Conservation (phyloP, 495 filamentous ascomycete species). For the Penicillium daleae region DNA sequence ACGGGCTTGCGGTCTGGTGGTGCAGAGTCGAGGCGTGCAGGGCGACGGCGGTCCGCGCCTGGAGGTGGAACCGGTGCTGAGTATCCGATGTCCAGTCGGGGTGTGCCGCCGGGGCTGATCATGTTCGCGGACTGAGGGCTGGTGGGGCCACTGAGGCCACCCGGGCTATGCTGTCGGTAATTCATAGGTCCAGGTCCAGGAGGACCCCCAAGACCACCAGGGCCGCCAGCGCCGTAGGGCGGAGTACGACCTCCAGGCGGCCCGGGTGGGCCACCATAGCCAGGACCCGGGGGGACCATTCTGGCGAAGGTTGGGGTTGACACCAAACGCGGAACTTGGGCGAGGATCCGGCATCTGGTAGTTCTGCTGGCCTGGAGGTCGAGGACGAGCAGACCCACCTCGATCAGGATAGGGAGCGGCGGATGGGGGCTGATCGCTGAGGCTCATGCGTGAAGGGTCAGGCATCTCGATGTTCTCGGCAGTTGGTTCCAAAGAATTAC, state of each 20-base stretch:
- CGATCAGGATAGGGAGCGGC: slow-evolving; percentile 48
- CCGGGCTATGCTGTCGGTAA: slow-evolving; percentile 45
- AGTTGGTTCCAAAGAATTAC: slow-evolving; percentile 54
- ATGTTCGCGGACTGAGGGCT: slow-evolving; percentile 33
- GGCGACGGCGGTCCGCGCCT: slow-evolving; percentile 40
- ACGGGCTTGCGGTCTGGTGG: slow-evolving; percentile 42
- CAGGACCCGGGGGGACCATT: slow-evolving; percentile 33
- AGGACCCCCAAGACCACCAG: slow-evolving; percentile 15
- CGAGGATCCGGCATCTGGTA: slow-evolving; percentile 51
- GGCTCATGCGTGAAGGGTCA: slow-evolving; percentile 59
- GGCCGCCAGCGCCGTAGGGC: slow-evolving; percentile 23
- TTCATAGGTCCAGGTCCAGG: slow-evolving; percentile 27
- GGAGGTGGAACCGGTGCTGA: slow-evolving; percentile 54
- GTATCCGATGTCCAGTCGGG: slow-evolving; percentile 57
- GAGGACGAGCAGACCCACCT: slow-evolving; percentile 47
- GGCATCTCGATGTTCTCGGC: slow-evolving; percentile 73
- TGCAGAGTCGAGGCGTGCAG: slow-evolving; percentile 36
- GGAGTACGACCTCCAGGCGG: slow-evolving; percentile 15
- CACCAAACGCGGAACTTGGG: slow-evolving; percentile 69
- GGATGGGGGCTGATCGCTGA: slow-evolving; percentile 45
- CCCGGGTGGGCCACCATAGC: slow-evolving; percentile 36
- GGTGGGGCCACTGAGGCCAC: slow-evolving; percentile 33
- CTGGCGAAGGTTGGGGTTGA: slow-evolving; percentile 57
- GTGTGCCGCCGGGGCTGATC: slow-evolving; percentile 36
- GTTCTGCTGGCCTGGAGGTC: slow-evolving; percentile 68